phyloP scores from a whole-genome alignment of 192 early-diverging fungal genomes.

The Ramicandelaber brevisporus region DNA sequence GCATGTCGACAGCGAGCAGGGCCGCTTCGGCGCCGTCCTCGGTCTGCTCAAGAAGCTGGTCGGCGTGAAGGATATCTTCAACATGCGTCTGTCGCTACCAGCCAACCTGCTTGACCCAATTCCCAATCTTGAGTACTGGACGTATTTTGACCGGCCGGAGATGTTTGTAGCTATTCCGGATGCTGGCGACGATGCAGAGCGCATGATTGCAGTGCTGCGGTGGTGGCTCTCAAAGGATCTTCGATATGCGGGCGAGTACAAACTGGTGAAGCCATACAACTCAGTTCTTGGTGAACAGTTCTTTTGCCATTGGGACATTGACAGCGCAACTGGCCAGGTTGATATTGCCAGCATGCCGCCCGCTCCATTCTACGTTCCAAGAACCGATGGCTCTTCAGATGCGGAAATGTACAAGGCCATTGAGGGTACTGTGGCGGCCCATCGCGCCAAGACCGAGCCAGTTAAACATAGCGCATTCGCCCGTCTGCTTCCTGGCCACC shows the following conservation, averaged over 20 bases:
- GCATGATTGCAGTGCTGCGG: conserved; percentile 37
- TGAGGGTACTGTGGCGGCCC: conserved; percentile 10
- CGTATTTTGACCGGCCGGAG: conserved; percentile 51
- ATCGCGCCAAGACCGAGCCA: conserved; percentile 3
- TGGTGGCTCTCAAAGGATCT: conserved; percentile 51
- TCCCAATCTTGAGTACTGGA: conserved; percentile 52
- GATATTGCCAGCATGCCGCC: background rate
- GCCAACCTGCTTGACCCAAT: conserved; percentile 40
- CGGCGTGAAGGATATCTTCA: conserved; percentile 37
- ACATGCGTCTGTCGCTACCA: conserved; percentile 37
- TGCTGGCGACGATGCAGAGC: conserved; percentile 28
- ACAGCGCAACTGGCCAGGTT: background rate
- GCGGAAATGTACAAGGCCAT: too few species aligned
- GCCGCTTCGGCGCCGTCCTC: conserved; percentile 25
- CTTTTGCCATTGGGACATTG: conserved; percentile 23
- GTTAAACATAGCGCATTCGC: too few species aligned
- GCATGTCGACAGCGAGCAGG: conserved; percentile 17
- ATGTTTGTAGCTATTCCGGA: conserved; percentile 34
- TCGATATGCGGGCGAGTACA: conserved; percentile 20
- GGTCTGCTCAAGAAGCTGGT: conserved; percentile 31
- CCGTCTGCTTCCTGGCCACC: too few species aligned
- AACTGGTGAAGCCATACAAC: conserved; percentile 27
- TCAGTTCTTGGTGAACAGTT: conserved; percentile 28
- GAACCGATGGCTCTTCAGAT: too few species aligned
- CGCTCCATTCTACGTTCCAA: too few species aligned